A percentile compares a stretch with the other conserved stretches of the same genome.
Evolutionary conservation across 148 eudicot species (phyloP).

Genomic region (Fagopyrum homotropicum): DNA sequence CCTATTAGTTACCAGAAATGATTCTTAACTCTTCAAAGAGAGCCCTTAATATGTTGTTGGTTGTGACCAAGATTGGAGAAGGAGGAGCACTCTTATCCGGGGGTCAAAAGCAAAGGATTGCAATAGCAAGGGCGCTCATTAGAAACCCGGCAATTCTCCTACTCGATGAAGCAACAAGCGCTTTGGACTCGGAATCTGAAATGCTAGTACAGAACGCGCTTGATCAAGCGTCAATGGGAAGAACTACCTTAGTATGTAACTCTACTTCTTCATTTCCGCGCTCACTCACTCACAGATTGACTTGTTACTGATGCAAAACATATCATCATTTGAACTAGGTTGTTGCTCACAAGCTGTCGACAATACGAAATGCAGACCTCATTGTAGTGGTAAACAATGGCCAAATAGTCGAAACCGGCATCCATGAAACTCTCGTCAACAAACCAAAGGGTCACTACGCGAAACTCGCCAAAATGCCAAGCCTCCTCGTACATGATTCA

Average conservation of each 20-base stretch:
- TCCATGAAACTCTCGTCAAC: slow-evolving; percentile 54
- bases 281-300: neutral
- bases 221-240: slow-evolving; percentile 82
- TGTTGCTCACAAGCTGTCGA: slow-evolving; percentile 91
- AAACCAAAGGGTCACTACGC: slow-evolving; percentile 58
- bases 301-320: neutral
- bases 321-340: slow-evolving; percentile 33
- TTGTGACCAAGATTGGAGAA: slow-evolving; percentile 62
- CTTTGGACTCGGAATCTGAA: slow-evolving; percentile 86
- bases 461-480: slow-evolving; percentile 60
- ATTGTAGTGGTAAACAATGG: slow-evolving; percentile 70
- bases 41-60: neutral
- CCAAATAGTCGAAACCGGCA: slow-evolving; percentile 51
- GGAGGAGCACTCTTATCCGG: slow-evolving; percentile 84
- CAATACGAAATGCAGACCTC: slow-evolving; percentile 72
- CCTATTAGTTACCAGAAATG: neutral
- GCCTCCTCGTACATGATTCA: slow-evolving; percentile 42
- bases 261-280: neutral
- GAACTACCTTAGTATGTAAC: slow-evolving; percentile 74
- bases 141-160: slow-evolving; percentile 82
- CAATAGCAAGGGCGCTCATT: slow-evolving; percentile 85
- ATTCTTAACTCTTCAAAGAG: no score
- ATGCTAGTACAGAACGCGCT: slow-evolving; percentile 72
- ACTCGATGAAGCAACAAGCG: slow-evolving; percentile 96
- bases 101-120: slow-evolving; percentile 91